phyloP scores from a whole-genome alignment of 495 filamentous ascomycete species.

The Pseudomonodictys pantanalensis region DNA sequence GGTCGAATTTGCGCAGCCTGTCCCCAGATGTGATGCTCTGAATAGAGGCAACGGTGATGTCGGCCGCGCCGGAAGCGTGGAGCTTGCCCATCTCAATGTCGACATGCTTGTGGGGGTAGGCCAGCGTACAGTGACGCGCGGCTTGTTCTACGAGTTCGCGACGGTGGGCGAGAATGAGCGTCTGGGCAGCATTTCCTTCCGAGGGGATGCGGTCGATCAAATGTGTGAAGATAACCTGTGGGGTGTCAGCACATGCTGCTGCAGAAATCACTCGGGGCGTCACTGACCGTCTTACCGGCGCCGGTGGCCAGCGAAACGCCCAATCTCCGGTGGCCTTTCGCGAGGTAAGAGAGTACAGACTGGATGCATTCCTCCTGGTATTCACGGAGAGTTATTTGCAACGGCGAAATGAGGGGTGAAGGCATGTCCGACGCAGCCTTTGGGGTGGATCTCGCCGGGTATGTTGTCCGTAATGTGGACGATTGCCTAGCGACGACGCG shows the following conservation, averaged over 20 bases:
- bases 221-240: conserved; percentile 89
- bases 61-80: conserved; percentile 70
- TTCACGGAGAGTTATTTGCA: conserved; percentile 39
- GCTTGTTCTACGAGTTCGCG: conserved; percentile 96
- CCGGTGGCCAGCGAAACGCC: conserved; percentile 91
- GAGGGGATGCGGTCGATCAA: conserved; percentile 75
- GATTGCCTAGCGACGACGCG: conserved; percentile 4
- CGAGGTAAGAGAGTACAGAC: conserved; percentile 69
- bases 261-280: too few relatives aligned
- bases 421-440: neutral
- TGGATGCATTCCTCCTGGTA: conserved; percentile 66
- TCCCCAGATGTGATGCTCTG: conserved; percentile 72
- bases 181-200: conserved; percentile 61
- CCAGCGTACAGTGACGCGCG: conserved; percentile 70
- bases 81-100: conserved; percentile 87
- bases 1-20: conserved; percentile 77
- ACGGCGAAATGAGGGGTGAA: neutral
- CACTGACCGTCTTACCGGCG: conserved; percentile 79
- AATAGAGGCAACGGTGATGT: conserved; percentile 93
- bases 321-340: conserved; percentile 72
- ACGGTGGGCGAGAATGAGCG: conserved; percentile 88
- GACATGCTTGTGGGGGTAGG: conserved; percentile 74
- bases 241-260: neutral
- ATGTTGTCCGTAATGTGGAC: too few relatives aligned
- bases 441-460: too few relatives aligned